Conservation (phyloP, 2,329 filamentous ascomycete species). For the Ophiostoma quercus region DNA sequence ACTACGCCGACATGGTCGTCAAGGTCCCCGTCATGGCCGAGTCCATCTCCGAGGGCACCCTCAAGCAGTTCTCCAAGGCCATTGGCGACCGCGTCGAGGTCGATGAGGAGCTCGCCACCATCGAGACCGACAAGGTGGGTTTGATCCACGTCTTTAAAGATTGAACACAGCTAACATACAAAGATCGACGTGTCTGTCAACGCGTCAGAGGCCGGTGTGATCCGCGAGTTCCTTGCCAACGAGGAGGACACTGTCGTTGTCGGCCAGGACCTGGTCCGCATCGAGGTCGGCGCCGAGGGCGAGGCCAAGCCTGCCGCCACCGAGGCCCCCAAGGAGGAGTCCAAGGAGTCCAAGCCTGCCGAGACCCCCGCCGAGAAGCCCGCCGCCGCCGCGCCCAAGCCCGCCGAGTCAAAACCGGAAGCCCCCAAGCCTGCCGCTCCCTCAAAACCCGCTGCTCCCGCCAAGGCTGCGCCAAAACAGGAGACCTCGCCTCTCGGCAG, state of each 20-base stretch:
- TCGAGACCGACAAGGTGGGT: constrained; percentile 93
- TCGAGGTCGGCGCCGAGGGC: constrained; percentile 68
- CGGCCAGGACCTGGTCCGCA: constrained; percentile 80
- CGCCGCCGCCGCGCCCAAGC: constrained; percentile 21
- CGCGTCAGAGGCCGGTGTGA: constrained; percentile 80
- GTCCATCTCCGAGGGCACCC: constrained; percentile 93
- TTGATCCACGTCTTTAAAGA: background rate
- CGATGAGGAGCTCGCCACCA: constrained; percentile 97
- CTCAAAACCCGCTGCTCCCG: constrained; percentile 25
- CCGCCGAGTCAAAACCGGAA: constrained; percentile 32
- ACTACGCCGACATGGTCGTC: constrained; percentile 73
- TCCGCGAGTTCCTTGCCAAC: constrained; percentile 85
- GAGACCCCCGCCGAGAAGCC: background rate
- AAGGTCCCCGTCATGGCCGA: constrained; percentile 98
- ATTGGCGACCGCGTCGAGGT: constrained; percentile 90
- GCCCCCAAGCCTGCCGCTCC: constrained; percentile 36
- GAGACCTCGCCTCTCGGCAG: constrained; percentile 51
- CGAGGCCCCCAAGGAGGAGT: constrained; percentile 31
- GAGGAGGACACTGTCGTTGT: constrained; percentile 96
- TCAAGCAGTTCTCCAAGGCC: constrained; percentile 92
- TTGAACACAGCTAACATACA: constrained; percentile 8
- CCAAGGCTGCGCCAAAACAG: constrained; percentile 33
- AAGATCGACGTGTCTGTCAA: constrained; percentile 97
- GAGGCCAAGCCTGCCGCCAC: constrained; percentile 38
- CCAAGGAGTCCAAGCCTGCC: constrained; percentile 17